Evolutionary conservation across 495 filamentous ascomycete species (phyloP).

Genomic region (Durotheca rogersii): DNA sequence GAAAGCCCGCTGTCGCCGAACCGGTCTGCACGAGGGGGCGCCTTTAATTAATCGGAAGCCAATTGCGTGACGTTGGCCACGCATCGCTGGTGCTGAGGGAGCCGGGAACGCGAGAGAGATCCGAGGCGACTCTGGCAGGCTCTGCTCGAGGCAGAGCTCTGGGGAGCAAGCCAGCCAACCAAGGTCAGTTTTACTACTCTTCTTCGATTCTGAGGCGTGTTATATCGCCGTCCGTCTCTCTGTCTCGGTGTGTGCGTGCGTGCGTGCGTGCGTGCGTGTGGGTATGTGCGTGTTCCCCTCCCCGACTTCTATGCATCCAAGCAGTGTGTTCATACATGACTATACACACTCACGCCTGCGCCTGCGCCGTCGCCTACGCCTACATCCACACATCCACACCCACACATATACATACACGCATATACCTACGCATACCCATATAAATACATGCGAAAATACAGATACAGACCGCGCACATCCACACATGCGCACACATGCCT

Average conservation of each 20-base stretch:
- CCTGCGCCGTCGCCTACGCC: slow-evolving; percentile 16
- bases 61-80: slow-evolving; percentile 28
- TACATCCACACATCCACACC: slow-evolving; percentile 4
- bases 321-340: too few species aligned
- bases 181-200: slow-evolving; percentile 30
- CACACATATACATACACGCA: slow-evolving; percentile 1
- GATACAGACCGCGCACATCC: too few species aligned
- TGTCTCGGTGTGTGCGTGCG: too few species aligned
- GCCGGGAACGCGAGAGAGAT: slow-evolving; percentile 12
- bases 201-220: slow-evolving; percentile 20
- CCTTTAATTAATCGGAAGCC: slow-evolving; percentile 30
- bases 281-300: too few species aligned
- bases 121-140: slow-evolving; percentile 17
- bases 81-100: slow-evolving; percentile 20
- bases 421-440: slow-evolving; percentile 1
- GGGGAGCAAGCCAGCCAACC: slow-evolving; percentile 20
- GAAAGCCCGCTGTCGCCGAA: slow-evolving; percentile 22
- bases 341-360: slow-evolving; percentile 17
- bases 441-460: too few species aligned
- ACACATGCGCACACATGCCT: background rate
- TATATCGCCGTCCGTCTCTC: too few species aligned
- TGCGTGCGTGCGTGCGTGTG: too few species aligned
- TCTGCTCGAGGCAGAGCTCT: slow-evolving; percentile 21
- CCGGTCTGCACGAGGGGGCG: slow-evolving; percentile 22
- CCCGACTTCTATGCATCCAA: too few species aligned